Evolutionary conservation across 2,329 filamentous ascomycete species (phyloP), one percentile per base, ranked within the genome.

Genomic region (Aureobasidium melanogenum): DNA sequence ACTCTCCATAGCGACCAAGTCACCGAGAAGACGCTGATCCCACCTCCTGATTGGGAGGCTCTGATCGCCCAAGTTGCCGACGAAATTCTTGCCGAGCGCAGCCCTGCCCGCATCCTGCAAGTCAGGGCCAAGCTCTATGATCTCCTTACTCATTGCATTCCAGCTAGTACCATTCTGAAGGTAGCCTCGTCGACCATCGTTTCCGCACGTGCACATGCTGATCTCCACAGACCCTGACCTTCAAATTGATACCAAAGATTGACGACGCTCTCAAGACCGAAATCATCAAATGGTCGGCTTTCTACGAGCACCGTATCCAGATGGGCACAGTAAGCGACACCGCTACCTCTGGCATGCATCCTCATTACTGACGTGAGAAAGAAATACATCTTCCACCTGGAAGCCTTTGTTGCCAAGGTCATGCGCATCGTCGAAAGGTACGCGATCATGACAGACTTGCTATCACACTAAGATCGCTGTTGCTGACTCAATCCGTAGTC

Each of bases 381-480:
- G 74, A 99, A 99, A 81, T 89, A 96, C 62, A 97, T 99, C 65
- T 99, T 99, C 75, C 95, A 99, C 71, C 79, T 99, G 4, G 95
- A 99, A 76, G 94, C 94, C 3, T 99, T 99, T 75, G 94, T 99
- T 62, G 93, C 93, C 62, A 97, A 97, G 78, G 96, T 97, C 73
- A 97, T 99, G 93, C 85, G 93, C 68, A 85, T 97, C 67, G 84
- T 93, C 65, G 94, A 99, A 79, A 93, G 91, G 85, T 95, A 85
- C 65, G 78, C 72, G 3, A 10, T 28, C 19, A 52, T 32, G n/a
- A 34, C 19, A 41, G 3, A n/a, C 24, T 6, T 32, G 6, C 3
- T 17, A 32, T 8, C 15, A 17, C 9, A 9, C 44, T 28, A 24
- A 46, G 5, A 28, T 34, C 36, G 32, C n/a, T 15, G 38, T 32